Evolutionary conservation across 2,329 filamentous ascomycete genomes (phyloP).

Genomic region (Cercospora canescens): DNA sequence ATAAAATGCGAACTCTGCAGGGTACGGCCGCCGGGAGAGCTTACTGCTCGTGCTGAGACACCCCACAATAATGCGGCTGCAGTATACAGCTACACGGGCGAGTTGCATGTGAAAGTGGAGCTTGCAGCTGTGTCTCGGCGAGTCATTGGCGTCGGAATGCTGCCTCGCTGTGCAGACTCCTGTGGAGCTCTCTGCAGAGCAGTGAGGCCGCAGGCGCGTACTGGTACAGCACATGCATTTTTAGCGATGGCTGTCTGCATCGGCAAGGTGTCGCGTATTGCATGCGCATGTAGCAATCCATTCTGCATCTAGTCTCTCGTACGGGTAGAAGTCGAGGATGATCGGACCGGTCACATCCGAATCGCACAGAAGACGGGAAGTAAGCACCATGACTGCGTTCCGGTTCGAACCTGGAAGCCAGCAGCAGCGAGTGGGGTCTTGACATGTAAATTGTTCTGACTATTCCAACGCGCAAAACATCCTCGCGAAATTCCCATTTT

Average conservation of each 20-base stretch:
- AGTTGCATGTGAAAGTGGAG: conserved; percentile 6
- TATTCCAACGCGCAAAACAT: not conserved
- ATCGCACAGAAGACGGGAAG: not conserved
- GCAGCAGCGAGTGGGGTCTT: not conserved
- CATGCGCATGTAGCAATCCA: not conserved
- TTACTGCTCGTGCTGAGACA: not conserved
- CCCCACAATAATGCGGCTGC: conserved; percentile 1
- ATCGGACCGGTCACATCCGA: not conserved
- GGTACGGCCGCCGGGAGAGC: not conserved
- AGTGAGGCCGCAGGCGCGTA: not conserved
- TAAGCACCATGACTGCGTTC: not conserved
- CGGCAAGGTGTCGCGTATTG: not conserved
- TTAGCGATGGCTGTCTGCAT: not conserved
- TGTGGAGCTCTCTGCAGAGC: not conserved
- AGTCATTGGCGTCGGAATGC: not conserved
- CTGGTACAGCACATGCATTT: not conserved
- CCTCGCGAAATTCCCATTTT: not conserved
- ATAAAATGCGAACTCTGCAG: conserved; percentile 7
- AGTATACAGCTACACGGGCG: not conserved
- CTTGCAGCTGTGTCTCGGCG: not conserved
- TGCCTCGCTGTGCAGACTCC: not conserved
- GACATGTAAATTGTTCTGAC: not conserved
- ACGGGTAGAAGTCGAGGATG: not conserved
- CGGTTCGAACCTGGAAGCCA: not conserved
- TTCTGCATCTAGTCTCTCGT: not conserved